These are phyloP conservation scores for Myrica gale DNA, from an alignment of 306 rosid genomes.

Conservation along the genomic window DNA sequence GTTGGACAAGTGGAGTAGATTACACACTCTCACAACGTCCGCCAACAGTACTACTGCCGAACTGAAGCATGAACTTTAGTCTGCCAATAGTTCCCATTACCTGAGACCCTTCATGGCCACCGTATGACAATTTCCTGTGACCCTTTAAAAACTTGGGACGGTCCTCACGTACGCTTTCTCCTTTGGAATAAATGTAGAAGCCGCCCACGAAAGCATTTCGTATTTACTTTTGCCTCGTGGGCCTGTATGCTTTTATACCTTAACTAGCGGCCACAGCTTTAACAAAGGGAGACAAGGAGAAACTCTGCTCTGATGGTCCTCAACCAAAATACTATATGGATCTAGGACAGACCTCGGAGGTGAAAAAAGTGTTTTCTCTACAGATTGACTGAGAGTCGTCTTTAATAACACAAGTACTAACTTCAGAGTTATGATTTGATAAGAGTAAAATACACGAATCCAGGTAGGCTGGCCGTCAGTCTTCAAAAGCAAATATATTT, in stretches of 20 bases:
- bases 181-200: conserved; percentile 30
- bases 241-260: conserved; percentile 24
- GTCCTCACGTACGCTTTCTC: conserved; percentile 25
- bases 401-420: too few relatives aligned
- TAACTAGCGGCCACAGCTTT: conserved; percentile 23
- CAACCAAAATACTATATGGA: conserved; percentile 4
- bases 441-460: too few relatives aligned
- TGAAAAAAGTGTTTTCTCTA: too few relatives aligned
- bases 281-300: conserved; percentile 35
- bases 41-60: conserved; percentile 30
- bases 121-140: conserved; percentile 15
- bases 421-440: too few relatives aligned
- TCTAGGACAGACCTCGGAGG: too few relatives aligned
- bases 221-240: conserved; percentile 7
- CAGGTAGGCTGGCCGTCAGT: too few relatives aligned
- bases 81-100: conserved; percentile 18
- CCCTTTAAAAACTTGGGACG: conserved; percentile 20
- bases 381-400: too few relatives aligned
- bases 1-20: neutral
- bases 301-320: conserved; percentile 36
- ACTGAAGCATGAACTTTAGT: conserved; percentile 13
- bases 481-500: too few relatives aligned
- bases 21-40: neutral
- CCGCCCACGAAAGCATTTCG: conserved; percentile 36
- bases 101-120: conserved; percentile 16